Conservation (phyloP, 2,329 filamentous ascomycete genomes). For the Colletotrichum liriopes region DNA sequence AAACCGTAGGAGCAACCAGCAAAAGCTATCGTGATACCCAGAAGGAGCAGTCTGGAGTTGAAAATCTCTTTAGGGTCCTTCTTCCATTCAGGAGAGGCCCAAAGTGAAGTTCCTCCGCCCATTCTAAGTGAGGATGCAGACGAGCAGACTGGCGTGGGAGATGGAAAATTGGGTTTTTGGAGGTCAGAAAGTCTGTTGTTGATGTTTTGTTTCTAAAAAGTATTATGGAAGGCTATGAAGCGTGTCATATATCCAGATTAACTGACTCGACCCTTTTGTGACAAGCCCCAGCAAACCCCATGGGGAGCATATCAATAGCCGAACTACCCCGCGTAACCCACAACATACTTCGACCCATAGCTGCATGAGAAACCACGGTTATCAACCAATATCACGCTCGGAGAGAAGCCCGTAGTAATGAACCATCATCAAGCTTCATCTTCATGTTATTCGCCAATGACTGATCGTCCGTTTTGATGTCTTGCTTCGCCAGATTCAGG, state of each 20-base stretch:
- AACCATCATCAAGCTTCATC: background rate
- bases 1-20: conserved; percentile 58
- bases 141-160: background rate
- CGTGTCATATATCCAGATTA: conserved; percentile 31
- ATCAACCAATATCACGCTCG: conserved; percentile 19
- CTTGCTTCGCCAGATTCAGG: background rate
- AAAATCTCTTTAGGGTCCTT: conserved; percentile 56
- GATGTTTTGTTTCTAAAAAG: background rate
- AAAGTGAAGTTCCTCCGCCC: conserved; percentile 57
- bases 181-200: background rate
- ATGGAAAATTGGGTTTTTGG: background rate
- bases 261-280: conserved; percentile 15
- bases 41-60: conserved; percentile 52
- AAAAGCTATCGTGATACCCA: conserved; percentile 53
- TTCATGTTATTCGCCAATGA: conserved; percentile 1
- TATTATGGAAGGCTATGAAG: background rate
- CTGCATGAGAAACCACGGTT: background rate
- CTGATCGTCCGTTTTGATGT: background rate
- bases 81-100: conserved; percentile 55
- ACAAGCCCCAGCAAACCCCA: background rate
- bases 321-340: conserved; percentile 42
- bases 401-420: conserved; percentile 24
- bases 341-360: conserved; percentile 17
- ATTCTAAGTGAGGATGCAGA: conserved; percentile 43
- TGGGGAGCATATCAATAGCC: conserved; percentile 24